phyloP scores from a whole-genome alignment of 2,329 filamentous ascomycete genomes.

The Aspergillus carbonarius region DNA sequence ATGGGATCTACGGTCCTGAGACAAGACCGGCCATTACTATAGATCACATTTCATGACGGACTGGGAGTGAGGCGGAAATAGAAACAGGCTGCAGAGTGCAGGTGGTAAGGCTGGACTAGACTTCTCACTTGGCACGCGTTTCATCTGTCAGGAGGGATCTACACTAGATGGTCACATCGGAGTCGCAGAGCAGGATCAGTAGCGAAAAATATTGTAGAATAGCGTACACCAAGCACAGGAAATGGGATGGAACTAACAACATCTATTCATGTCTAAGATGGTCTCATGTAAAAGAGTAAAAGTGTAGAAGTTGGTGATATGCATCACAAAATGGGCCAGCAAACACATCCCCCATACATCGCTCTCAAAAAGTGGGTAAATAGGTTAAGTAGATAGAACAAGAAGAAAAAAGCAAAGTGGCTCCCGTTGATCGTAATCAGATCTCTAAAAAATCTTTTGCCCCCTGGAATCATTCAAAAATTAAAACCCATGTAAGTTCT shows the following conservation, averaged over 20 bases:
- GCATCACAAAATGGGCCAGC: slow-evolving; percentile 27
- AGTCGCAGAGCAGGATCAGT: neutral
- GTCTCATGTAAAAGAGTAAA: neutral
- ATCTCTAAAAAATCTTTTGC: slow-evolving; percentile 21
- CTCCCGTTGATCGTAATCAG: slow-evolving; percentile 19
- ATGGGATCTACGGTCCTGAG: too few relatives aligned
- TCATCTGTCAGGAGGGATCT: neutral
- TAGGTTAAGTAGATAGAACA: neutral
- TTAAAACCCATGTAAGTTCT: slow-evolving; percentile 21
- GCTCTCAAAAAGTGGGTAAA: slow-evolving; percentile 22
- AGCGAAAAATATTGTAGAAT: too few relatives aligned
- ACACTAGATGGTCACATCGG: neutral
- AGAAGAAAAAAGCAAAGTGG: slow-evolving; percentile 16
- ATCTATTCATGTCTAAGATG: neutral
- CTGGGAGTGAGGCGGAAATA: neutral
- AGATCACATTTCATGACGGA: neutral
- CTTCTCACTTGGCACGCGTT: neutral
- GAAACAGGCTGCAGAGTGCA: neutral
- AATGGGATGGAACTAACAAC: neutral
- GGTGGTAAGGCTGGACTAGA: too few relatives aligned
- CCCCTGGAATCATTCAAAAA: slow-evolving; percentile 21
- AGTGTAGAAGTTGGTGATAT: neutral
- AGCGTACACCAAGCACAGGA: neutral
- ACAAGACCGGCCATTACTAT: too few relatives aligned
- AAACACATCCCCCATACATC: slow-evolving; percentile 32